These are phyloP conservation scores for Annulohypoxylon stygium DNA, from an alignment of 495 filamentous ascomycete genomes.

Conservation along the genomic window DNA sequence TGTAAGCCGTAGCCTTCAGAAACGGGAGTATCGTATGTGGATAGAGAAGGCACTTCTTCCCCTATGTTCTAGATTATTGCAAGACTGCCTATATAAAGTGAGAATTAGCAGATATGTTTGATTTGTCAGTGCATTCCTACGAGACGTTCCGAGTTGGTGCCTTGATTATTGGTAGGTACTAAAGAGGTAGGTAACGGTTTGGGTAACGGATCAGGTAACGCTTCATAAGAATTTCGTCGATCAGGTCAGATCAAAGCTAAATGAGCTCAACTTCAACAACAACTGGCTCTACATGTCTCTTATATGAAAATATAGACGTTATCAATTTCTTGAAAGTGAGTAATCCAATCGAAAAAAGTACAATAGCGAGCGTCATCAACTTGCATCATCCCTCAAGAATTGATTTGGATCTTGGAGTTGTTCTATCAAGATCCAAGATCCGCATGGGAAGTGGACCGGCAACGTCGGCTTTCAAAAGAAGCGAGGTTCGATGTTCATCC, in stretches of 20 bases:
- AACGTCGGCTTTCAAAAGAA: conserved; percentile 26
- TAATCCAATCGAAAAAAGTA: neutral
- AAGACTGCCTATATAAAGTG: neutral
- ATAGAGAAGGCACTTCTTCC: neutral
- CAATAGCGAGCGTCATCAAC: neutral
- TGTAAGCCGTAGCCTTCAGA: conserved; percentile 4
- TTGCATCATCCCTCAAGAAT: neutral
- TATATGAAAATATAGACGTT: conserved; percentile 1
- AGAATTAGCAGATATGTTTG: neutral
- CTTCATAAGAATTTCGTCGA: neutral
- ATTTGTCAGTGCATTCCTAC: neutral
- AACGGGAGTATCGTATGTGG: conserved; percentile 2
- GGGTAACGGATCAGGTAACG: neutral
- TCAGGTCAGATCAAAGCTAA: neutral
- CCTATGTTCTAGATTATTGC: neutral
- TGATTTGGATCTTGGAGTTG: conserved; percentile 19
- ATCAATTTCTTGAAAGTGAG: neutral
- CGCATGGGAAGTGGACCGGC: conserved; percentile 24
- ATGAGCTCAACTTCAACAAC: neutral
- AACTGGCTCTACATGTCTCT: neutral
- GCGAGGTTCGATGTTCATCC: conserved; percentile 15
- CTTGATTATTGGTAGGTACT: neutral
- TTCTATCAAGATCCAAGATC: conserved; percentile 7
- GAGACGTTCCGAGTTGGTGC: neutral
- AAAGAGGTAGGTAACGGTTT: neutral